A percentile compares a stretch with the other conserved stretches of the same genome.
These are phyloP conservation scores for Lachnum nothofagi DNA, from an alignment of 2,329 filamentous ascomycete species.

Conservation along the genomic window DNA sequence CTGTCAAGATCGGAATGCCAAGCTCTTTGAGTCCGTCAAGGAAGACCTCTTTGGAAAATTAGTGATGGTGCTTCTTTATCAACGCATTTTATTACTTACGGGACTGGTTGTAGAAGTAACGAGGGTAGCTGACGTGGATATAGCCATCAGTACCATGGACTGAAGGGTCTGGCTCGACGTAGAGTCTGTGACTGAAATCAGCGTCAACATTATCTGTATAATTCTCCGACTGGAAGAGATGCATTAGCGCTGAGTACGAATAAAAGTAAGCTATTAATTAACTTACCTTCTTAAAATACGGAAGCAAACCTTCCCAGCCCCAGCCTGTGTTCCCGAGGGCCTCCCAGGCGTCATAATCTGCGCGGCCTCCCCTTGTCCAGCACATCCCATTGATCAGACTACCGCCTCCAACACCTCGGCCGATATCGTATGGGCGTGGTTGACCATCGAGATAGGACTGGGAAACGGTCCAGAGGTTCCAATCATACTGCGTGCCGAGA, in stretches of 20 bases:
- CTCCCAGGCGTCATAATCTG: constrained; percentile 37
- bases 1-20: constrained; percentile 34
- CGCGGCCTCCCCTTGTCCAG: constrained; percentile 20
- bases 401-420: constrained; percentile 34
- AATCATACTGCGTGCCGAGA: constrained; percentile 38
- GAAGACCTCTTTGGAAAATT: constrained; percentile 32
- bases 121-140: constrained; percentile 37
- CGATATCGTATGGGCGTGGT: constrained; percentile 22
- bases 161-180: constrained; percentile 28
- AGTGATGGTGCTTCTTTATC: background rate
- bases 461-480: constrained; percentile 37
- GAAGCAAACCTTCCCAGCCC: constrained; percentile 35
- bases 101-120: constrained; percentile 38
- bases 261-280: background rate
- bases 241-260: background rate
- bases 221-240: constrained; percentile 32
- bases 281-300: constrained; percentile 38
- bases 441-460: constrained; percentile 32
- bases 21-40: constrained; percentile 36
- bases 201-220: constrained; percentile 31
- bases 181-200: constrained; percentile 20
- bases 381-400: constrained; percentile 40
- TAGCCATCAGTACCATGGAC: constrained; percentile 35
- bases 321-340: constrained; percentile 36
- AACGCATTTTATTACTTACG: constrained; percentile 25